Conservation (phyloP, 805 yeast species). For the Saccharomyces eubayanus region DNA sequence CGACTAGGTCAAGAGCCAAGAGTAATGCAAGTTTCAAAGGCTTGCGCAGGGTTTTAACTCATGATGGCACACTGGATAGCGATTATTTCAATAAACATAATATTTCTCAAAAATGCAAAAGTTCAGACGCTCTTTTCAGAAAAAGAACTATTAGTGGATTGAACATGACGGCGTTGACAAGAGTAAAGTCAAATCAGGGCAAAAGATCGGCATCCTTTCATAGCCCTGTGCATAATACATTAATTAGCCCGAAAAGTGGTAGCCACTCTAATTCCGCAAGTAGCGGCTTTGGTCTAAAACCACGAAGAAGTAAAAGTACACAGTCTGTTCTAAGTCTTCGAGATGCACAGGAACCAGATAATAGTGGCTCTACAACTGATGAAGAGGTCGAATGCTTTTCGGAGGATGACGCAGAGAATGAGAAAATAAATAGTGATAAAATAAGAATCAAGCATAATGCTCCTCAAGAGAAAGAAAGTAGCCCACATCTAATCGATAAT, state of each 20-base stretch:
- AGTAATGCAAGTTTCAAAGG: constrained; percentile 29
- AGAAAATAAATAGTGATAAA: background rate
- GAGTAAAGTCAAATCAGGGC: constrained; percentile 19
- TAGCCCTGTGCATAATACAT: background rate
- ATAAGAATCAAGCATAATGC: constrained; percentile 1
- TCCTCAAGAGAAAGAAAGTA: background rate
- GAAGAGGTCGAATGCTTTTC: constrained; percentile 39
- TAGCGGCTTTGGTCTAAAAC: constrained; percentile 20
- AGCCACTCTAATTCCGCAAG: constrained; percentile 5
- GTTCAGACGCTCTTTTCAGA: constrained; percentile 26
- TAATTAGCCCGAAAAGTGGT: background rate
- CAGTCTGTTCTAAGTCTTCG: constrained; percentile 24
- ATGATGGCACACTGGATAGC: constrained; percentile 16
- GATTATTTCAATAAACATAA: constrained; percentile 5
- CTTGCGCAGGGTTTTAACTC: constrained; percentile 21
- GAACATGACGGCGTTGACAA: constrained; percentile 28
- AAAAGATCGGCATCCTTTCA: constrained; percentile 1
- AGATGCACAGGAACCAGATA: constrained; percentile 19
- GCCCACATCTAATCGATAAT: background rate
- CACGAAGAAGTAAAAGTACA: constrained; percentile 23
- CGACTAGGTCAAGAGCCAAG: constrained; percentile 27
- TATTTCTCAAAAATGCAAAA: constrained; percentile 20
- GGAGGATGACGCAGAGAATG: constrained; percentile 24
- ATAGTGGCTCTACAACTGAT: constrained; percentile 24
- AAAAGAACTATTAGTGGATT: constrained; percentile 25